A percentile compares a stretch with the other conserved stretches of the same genome.
Conservation (phyloP, 805 yeast species). For the Teunomyces pallodes region DNA sequence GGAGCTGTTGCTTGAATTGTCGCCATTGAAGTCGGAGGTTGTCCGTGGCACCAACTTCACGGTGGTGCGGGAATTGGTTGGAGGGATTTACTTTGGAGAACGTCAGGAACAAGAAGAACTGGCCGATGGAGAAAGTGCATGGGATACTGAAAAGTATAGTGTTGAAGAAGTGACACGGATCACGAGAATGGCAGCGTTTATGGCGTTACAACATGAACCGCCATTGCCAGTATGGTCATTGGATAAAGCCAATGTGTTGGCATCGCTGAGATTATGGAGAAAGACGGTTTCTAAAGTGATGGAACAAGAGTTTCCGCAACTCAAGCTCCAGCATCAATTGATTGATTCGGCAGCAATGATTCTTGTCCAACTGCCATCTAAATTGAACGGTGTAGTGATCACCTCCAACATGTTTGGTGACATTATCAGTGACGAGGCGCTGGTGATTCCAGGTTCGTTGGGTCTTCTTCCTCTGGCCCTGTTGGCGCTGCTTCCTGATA, state of each 20-base stretch:
- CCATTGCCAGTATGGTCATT: slow-evolving; percentile 95
- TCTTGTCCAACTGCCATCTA: slow-evolving; percentile 85
- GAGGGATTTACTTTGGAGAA: slow-evolving; percentile 97
- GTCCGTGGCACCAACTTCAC: slow-evolving; percentile 89
- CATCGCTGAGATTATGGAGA: slow-evolving; percentile 96
- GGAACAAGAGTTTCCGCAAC: slow-evolving; percentile 83
- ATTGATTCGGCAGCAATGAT: slow-evolving; percentile 99
- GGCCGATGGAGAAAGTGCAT: slow-evolving; percentile 62
- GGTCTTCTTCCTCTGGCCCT: slow-evolving; percentile 97
- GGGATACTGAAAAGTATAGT: slow-evolving; percentile 90
- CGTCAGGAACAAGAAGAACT: slow-evolving; percentile 87
- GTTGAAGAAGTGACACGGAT: slow-evolving; percentile 93
- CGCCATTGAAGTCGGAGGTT: slow-evolving; percentile 82
- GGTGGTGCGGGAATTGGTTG: slow-evolving; percentile 95
- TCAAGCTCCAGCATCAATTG: slow-evolving; percentile 86
- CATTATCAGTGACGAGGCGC: slow-evolving; percentile 96
- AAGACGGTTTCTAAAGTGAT: slow-evolving; percentile 85
- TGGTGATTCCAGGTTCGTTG: slow-evolving; percentile 95
- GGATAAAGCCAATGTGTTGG: slow-evolving; percentile 96
- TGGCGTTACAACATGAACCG: slow-evolving; percentile 90
- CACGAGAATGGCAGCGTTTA: slow-evolving; percentile 96
- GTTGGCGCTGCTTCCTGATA: slow-evolving; percentile 93
- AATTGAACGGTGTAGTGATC: slow-evolving; percentile 86
- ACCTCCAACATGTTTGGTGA: slow-evolving; percentile 98
- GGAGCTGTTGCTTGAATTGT: slow-evolving; percentile 76